Conservation (phyloP, 331 rosid species). For the Quercus lobata region DNA sequence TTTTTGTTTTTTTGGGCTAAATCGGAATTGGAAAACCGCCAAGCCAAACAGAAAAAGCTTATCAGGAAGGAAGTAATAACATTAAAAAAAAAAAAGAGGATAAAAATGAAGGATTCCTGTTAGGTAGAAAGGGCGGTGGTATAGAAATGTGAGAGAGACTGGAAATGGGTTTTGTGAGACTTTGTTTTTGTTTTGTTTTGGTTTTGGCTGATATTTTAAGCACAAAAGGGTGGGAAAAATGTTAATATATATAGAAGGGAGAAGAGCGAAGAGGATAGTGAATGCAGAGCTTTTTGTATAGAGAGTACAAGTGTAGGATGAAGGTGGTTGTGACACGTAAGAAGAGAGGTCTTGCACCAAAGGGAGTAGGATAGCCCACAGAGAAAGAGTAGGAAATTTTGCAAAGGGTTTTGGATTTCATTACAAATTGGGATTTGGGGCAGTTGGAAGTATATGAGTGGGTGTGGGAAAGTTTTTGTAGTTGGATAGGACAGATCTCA, state of each 20-base stretch:
- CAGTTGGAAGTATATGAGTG: not conserved
- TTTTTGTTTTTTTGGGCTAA: no score
- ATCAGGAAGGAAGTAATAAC: no score
- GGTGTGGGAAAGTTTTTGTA: not conserved
- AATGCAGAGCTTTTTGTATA: not conserved
- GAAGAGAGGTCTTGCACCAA: not conserved
- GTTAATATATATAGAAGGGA: not conserved
- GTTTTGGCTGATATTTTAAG: conserved; percentile 20
- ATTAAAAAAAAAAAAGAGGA: no score
- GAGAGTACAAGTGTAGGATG: not conserved
- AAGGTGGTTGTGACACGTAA: conserved; percentile 15
- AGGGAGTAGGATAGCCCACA: not conserved
- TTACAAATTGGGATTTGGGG: not conserved
- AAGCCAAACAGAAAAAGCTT: not conserved
- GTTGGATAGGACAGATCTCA: not conserved
- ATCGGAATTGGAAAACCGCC: not conserved
- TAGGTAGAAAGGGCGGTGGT: not conserved
- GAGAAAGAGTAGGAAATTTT: not conserved
- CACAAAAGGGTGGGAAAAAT: conserved; percentile 16
- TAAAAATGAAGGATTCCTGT: not conserved
- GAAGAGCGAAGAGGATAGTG: not conserved
- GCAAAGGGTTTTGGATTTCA: no score
- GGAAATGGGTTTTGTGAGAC: not conserved
- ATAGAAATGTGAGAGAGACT: not conserved
- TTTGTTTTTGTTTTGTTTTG: no score